phyloP scores from a whole-genome alignment of 2,329 filamentous ascomycete species.

The Cercospora sojina region DNA sequence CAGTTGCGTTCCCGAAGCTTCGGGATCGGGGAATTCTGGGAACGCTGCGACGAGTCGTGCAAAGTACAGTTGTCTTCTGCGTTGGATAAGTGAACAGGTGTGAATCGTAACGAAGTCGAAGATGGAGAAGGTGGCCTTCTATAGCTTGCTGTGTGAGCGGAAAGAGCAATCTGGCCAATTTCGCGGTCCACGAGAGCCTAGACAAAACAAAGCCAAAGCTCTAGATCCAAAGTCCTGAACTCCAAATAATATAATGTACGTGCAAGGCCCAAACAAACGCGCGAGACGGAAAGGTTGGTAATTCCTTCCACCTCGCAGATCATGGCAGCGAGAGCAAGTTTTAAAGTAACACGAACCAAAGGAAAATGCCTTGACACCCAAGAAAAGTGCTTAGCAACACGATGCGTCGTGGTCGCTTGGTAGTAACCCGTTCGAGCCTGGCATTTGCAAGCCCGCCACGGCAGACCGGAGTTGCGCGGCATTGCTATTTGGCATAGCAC shows the following conservation, averaged over 20 bases:
- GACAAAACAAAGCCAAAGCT: neutral
- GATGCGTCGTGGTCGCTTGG: neutral
- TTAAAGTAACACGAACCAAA: conserved; percentile 2
- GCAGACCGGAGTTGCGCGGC: neutral
- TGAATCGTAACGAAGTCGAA: no score
- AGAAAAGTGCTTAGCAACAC: conserved; percentile 2
- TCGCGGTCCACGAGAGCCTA: neutral
- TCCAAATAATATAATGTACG: neutral
- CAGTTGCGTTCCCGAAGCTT: neutral
- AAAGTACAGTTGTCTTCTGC: neutral
- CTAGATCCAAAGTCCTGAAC: neutral
- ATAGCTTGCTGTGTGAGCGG: neutral
- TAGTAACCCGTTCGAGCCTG: neutral
- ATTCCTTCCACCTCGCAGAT: neutral
- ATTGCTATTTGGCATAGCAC: neutral
- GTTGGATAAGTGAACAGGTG: neutral
- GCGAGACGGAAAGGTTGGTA: neutral
- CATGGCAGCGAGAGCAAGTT: conserved; percentile 1
- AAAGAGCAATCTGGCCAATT: neutral
- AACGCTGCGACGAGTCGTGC: neutral
- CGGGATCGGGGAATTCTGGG: neutral
- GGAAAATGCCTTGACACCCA: neutral
- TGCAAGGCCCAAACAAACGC: neutral
- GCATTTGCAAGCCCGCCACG: neutral
- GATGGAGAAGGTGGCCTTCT: neutral